Percentiles rank a stretch among this genome's conserved stretches.
These are phyloP conservation scores for Reutealis trisperma DNA, from an alignment of 345 rosid species.

Conservation along the genomic window DNA sequence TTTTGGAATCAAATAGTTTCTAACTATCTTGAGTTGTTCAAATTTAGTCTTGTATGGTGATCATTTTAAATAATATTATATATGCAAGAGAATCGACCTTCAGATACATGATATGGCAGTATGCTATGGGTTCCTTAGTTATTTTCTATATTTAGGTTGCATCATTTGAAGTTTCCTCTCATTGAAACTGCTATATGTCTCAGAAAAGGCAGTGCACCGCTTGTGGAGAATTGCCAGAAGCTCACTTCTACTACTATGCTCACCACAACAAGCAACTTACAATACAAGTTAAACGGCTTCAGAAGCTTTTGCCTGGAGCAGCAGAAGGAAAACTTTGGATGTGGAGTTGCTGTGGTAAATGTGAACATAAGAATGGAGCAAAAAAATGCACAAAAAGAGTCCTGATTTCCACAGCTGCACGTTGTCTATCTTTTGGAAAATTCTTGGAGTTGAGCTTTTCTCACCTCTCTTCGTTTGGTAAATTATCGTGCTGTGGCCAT, in stretches of 20 bases:
- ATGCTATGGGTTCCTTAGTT: neutral
- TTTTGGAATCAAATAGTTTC: neutral
- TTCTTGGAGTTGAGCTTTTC: slow-evolving; percentile 92
- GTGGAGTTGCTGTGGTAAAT: slow-evolving; percentile 93
- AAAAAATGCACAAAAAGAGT: slow-evolving; percentile 77
- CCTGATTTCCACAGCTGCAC: slow-evolving; percentile 67
- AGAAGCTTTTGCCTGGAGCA: slow-evolving; percentile 63
- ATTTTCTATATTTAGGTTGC: slow-evolving; percentile 6
- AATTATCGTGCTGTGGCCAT: slow-evolving; percentile 81
- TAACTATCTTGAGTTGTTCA: neutral
- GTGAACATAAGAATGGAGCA: slow-evolving; percentile 52
- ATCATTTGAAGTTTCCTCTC: slow-evolving; percentile 20
- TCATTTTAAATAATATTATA: slow-evolving; percentile 2
- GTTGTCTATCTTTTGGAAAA: slow-evolving; percentile 85
- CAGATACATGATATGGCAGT: too few relatives aligned
- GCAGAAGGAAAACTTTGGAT: slow-evolving; percentile 87
- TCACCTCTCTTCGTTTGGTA: slow-evolving; percentile 41
- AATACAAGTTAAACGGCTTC: slow-evolving; percentile 62
- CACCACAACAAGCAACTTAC: slow-evolving; percentile 80
- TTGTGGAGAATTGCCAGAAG: slow-evolving; percentile 72
- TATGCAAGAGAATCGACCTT: neutral
- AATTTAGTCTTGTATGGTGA: neutral
- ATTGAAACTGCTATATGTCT: slow-evolving; percentile 33
- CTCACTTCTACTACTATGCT: slow-evolving; percentile 78
- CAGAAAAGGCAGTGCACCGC: slow-evolving; percentile 67